These are phyloP conservation scores for Aureobasidium sp. DNA, from an alignment of 2,329 filamentous ascomycete genomes.

Conservation along the genomic window DNA sequence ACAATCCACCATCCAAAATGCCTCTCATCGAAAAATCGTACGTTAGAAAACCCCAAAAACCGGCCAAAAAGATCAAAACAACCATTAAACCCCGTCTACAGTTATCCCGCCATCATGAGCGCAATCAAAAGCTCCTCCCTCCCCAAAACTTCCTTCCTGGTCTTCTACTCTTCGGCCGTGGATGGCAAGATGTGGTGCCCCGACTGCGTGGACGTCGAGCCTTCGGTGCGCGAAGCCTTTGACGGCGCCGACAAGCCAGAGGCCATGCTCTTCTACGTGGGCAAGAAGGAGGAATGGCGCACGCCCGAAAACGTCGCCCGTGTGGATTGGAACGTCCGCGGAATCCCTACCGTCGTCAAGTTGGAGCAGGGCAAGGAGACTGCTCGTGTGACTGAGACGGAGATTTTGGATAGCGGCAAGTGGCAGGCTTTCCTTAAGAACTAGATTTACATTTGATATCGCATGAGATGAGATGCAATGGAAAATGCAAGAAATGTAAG, in stretches of 20 bases:
- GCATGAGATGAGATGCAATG: not conserved
- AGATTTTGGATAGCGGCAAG: not conserved
- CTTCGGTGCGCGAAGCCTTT: not conserved
- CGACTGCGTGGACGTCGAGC: slow-evolving; percentile 1
- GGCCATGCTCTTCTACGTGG: slow-evolving; percentile 1
- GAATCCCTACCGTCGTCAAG: not conserved
- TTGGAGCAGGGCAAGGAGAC: not conserved
- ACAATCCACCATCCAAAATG: not conserved
- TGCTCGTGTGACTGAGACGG: not conserved
- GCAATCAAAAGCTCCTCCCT: not conserved
- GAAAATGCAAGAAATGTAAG: not conserved
- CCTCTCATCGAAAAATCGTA: slow-evolving; percentile 4
- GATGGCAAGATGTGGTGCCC: slow-evolving; percentile 7
- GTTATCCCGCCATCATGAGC: not conserved
- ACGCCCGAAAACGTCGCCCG: not conserved
- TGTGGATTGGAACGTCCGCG: slow-evolving; percentile 1
- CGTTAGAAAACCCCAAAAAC: not conserved
- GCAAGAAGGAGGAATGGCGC: slow-evolving; percentile 2
- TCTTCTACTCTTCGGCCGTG: not conserved
- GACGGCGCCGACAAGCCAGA: not conserved
- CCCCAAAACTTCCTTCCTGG: not conserved
- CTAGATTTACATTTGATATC: not conserved
- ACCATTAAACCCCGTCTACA: not conserved
- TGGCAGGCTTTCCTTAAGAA: slow-evolving; percentile 4
- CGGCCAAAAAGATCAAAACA: not conserved